Conservation (phyloP, 768 basidiomycete genomes). For the Gymnopilus junonius region DNA sequence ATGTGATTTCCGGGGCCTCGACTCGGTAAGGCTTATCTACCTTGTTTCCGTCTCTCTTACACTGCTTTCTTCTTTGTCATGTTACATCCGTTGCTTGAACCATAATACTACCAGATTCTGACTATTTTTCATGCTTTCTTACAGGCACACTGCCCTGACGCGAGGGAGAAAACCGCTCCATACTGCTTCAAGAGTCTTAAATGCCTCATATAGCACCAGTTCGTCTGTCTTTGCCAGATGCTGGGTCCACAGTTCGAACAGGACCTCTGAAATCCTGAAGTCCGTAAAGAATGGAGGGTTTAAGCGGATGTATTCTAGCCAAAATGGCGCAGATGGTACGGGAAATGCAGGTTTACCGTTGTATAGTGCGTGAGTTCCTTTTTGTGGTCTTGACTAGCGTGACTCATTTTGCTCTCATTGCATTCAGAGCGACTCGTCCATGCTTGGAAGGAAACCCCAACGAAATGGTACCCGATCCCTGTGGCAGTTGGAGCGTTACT, state of each 20-base stretch:
- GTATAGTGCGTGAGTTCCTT: conserved; percentile 51
- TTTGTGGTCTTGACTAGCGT: background rate
- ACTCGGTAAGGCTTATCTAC: too few species aligned
- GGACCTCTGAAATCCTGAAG: conserved; percentile 51
- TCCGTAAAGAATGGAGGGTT: conserved; percentile 45
- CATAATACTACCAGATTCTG: too few species aligned
- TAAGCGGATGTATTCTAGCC: conserved; percentile 45
- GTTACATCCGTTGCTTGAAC: too few species aligned
- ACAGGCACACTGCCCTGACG: conserved; percentile 53
- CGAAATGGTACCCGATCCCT: conserved; percentile 95
- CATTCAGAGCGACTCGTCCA: conserved; percentile 62
- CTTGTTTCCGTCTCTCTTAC: too few species aligned
- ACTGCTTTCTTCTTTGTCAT: too few species aligned
- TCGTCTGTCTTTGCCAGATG: conserved; percentile 53
- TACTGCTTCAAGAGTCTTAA: conserved; percentile 59
- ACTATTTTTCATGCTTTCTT: conserved; percentile 47
- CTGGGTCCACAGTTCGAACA: conserved; percentile 58
- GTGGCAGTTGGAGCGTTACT: conserved; percentile 90
- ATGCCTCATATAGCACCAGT: conserved; percentile 51
- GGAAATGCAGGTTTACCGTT: conserved; percentile 43
- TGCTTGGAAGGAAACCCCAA: conserved; percentile 87
- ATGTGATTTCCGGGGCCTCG: too few species aligned
- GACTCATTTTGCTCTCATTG: background rate
- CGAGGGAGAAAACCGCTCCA: conserved; percentile 60
- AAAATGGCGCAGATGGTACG: conserved; percentile 30